Base-by-base conservation (phyloP, 768 basidiomycete species). In the Amanita exitialis region DNA sequence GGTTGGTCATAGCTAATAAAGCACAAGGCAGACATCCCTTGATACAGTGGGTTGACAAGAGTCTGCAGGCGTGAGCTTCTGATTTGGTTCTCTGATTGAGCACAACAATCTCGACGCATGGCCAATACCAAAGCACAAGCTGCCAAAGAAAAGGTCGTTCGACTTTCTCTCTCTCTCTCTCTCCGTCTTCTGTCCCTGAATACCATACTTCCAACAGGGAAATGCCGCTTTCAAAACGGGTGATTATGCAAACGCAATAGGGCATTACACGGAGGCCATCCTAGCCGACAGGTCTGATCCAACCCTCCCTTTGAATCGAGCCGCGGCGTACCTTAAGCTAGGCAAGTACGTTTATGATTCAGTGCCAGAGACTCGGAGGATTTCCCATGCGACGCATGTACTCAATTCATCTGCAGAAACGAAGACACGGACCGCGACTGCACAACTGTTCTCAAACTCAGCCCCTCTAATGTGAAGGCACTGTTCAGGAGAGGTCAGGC, bases 271-370 rank as follows among this genome's bases (percentile, higher is more conserved):
- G 28, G 69, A 79, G 1, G 93, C 94, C 3, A 80, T 86, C 41
- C 64, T 90, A 16, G 77, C 82, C 1, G 84, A 94, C 64, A 63
- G 69, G 9, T 69, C 62, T 0, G 89, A 95, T 59, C 71, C 78
- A n/a, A 86, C 89, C 0, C 87, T 83, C 56, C 82, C 85, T 30
- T 73, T 94, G 30, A 97, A 97, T 62, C 80, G 94, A 39, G 89
- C 91, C 3, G 87, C 90, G 32, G 90, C 91, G 23, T 94, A 94
- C 70, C 76, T 97, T 54, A 94, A 92, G 75, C 78, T 95, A 70
- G 83, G 82, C 78, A 96, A 95, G 92, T 92, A 74, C 71, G 90
- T 83, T 66, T 58, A 52, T 47, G 49, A 38, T 49, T 38, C 32
- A 21, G 34, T 30, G 25, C 37, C 51, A 15, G n/a, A 35, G 13